Base-by-base conservation (phyloP, 2,329 filamentous ascomycete genomes). In the Plenodomus lindquistii region DNA sequence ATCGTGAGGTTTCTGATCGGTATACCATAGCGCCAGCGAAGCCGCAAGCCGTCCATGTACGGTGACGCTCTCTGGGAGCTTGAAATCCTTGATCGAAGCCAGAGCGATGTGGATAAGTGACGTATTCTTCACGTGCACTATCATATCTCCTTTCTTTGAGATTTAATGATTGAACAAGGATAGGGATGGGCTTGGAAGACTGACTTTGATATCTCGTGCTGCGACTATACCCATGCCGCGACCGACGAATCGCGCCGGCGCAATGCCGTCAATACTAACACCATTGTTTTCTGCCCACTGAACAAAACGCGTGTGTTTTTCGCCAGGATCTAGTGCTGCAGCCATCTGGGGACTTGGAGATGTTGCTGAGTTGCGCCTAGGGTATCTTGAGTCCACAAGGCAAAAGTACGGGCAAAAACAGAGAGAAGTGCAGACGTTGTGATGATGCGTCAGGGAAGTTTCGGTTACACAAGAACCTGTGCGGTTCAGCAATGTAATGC, bases 181-280 rank as follows among this genome's bases (percentile, higher is more conserved):
- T 18, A 17, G 16, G 15, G 29, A 4, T 29, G 22, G 27, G 16
- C 15, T 36, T 19, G 24, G 13, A 18, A 24, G 17, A 65, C 66
- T 63, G 74, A 89, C 88, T 74, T 87, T 75, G 52, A 94, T 79
- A 13, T 80, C 74, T 21, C 81, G 79, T 11, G 83, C 85, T 4
- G 90, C 87, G 42, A 92, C 79, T 47, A 96, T 85, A 39, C 92
- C 91, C 44, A 94, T 81, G 21, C 91, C 91, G 45, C 88, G 81
- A 1, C 85, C 87, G 5, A 85, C 82, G 15, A 96, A 85, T 34
- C 77, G 77, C 35, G 84, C 80, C 4, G 90, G 85, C 2, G 77
- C 76, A 40, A 95, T 83, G 21, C 85, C 85, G 60, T 86, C 79
- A 57, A 91, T 81, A 29, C 79, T 72, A 21, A 95, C 81, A 13